These are phyloP conservation scores for Penicillium oxalicum DNA, from an alignment of 2,329 filamentous ascomycete species.

Conservation along the genomic window DNA sequence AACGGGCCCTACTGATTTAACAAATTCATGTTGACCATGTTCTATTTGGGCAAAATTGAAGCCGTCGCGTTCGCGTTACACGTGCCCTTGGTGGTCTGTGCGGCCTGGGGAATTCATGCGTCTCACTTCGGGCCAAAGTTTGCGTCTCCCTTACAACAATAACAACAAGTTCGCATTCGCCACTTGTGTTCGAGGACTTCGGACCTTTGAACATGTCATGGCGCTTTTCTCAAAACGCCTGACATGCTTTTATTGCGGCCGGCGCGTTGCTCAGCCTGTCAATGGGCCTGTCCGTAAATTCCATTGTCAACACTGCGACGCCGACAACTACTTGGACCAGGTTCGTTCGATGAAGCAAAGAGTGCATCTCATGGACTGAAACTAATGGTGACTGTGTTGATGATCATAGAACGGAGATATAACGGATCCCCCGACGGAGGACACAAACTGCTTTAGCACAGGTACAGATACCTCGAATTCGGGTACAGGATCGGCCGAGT, in stretches of 20 bases:
- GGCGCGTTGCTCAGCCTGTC: constrained; percentile 56
- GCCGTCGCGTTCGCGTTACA: constrained; percentile 15
- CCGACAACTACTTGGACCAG: constrained; percentile 83
- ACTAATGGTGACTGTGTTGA: constrained; percentile 14
- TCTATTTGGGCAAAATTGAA: constrained; percentile 9
- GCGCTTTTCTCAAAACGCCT: constrained; percentile 45
- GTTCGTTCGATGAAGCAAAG: constrained; percentile 44
- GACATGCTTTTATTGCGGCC: constrained; percentile 79
- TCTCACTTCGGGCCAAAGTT: constrained; percentile 13
- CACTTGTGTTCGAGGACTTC: background rate
- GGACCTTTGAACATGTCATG: constrained; percentile 30
- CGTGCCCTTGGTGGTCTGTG: constrained; percentile 17
- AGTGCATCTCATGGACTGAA: constrained; percentile 6
- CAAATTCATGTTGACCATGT: background rate
- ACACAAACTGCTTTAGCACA: constrained; percentile 41
- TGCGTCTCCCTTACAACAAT: constrained; percentile 11
- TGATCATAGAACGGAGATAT: constrained; percentile 70
- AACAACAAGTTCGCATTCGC: constrained; percentile 10
- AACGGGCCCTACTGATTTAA: background rate
- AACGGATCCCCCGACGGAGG: constrained; percentile 70
- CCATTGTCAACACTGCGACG: constrained; percentile 71
- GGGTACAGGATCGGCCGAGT: constrained; percentile 33
- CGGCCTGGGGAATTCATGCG: background rate
- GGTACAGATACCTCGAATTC: constrained; percentile 41
- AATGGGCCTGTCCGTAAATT: constrained; percentile 59